These are phyloP conservation scores for Penicillium expansum DNA, from an alignment of 2,329 filamentous ascomycete species.

Conservation along the genomic window DNA sequence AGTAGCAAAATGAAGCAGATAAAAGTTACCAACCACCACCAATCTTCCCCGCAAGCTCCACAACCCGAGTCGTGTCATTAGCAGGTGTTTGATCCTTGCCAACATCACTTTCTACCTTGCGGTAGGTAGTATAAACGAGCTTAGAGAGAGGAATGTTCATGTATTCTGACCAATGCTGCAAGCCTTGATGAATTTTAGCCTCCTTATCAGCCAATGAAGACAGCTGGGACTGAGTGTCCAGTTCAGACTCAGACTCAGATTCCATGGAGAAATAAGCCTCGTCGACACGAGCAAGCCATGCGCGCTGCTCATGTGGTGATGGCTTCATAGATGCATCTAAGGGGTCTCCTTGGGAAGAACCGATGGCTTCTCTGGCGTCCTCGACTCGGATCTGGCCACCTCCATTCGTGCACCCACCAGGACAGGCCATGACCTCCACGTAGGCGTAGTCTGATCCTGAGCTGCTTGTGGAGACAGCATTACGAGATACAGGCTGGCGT, in stretches of 20 bases:
- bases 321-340: constrained; percentile 50
- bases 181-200: constrained; percentile 57
- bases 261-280: constrained; percentile 85
- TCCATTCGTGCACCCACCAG: constrained; percentile 97
- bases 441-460: constrained; percentile 71
- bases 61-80: constrained; percentile 75
- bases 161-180: constrained; percentile 72
- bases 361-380: constrained; percentile 55
- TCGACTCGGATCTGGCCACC: constrained; percentile 92
- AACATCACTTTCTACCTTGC: constrained; percentile 91
- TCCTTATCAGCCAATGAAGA: constrained; percentile 29
- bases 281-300: constrained; percentile 77
- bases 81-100: constrained; percentile 64
- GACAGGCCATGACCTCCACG: constrained; percentile 98
- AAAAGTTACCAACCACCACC: constrained; percentile 82
- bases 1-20: not conserved
- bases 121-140: constrained; percentile 80
- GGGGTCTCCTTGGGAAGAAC: constrained; percentile 17
- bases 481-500: constrained; percentile 33
- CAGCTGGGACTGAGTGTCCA: constrained; percentile 28
- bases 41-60: constrained; percentile 83
- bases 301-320: constrained; percentile 76
- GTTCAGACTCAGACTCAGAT: constrained; percentile 49
- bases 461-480: constrained; percentile 27
- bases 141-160: constrained; percentile 69